phyloP scores from a whole-genome alignment of 352 stramenopile genomes.

The Globisporangium uncinulatum region DNA sequence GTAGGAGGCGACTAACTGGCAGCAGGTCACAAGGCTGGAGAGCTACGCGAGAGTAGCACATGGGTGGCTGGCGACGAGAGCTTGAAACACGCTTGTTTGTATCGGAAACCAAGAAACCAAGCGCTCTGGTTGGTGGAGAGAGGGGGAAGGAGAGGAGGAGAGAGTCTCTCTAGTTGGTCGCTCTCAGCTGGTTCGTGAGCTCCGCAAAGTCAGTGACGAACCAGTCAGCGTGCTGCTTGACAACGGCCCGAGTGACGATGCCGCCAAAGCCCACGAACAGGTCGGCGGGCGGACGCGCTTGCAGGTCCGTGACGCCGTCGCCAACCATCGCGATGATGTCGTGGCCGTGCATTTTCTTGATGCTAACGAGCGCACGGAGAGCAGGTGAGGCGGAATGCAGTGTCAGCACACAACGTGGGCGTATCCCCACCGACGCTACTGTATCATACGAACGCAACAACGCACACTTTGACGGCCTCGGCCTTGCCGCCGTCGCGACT shows the following conservation, averaged over 20 bases:
- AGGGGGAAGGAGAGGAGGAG: neutral
- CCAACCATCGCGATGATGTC: conserved; percentile 98
- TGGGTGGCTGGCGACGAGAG: neutral
- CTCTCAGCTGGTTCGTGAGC: conserved; percentile 58
- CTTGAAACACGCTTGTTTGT: neutral
- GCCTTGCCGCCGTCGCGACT: conserved; percentile 80
- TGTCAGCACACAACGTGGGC: neutral
- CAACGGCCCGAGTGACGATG: conserved; percentile 90
- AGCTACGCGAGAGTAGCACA: neutral
- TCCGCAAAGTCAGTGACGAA: conserved; percentile 96
- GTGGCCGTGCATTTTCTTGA: conserved; percentile 91
- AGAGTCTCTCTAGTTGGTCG: conserved; percentile 7
- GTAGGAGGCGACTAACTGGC: conserved; percentile 3
- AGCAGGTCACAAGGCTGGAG: neutral
- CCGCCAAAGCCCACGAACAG: conserved; percentile 98
- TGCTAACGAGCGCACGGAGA: conserved; percentile 22
- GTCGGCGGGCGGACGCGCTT: conserved; percentile 95
- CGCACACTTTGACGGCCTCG: conserved; percentile 66
- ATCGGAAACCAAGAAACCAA: neutral
- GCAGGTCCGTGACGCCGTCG: conserved; percentile 97
- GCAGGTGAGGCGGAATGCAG: neutral
- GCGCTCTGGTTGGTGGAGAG: neutral
- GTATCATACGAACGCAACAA: neutral
- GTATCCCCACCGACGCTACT: too few species aligned
- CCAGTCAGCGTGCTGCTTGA: conserved; percentile 94